Evolutionary conservation across 768 basidiomycete genomes (phyloP), one percentile per base, ranked within the genome.

Genomic region (Tricholoma sp.): DNA sequence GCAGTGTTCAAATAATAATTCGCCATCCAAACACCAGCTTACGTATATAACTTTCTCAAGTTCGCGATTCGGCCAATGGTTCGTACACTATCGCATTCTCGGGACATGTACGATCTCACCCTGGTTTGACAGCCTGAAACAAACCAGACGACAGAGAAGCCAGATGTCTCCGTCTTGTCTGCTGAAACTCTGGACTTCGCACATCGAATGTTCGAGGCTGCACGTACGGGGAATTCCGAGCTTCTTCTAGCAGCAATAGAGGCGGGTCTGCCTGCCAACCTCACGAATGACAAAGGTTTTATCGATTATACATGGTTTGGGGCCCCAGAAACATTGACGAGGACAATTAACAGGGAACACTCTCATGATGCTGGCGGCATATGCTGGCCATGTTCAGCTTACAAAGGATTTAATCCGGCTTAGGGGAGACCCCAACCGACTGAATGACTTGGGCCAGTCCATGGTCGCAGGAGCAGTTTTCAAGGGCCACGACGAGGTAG

Each of bases 381-480:
- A 91, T 65, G 77, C 82, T 19, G 89, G 89, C 1, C 86, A 90
- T 62, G 68, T 72, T 0, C 71, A 76, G 1, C 79, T 88, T 18
- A 72, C 81, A 1, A 72, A 72, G 47, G 77, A 76, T 12, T 77
- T 92, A 24, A 69, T 90, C 49, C 63, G 70, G 5, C 76, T 79
- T 32, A 80, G 80, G 2, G 87, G 82, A 37, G 86, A 91, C 67
- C 81, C 84, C 1, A 85, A 89, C 63, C 74, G 82, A 10, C 64
- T 83, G 52, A 92, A 92, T 67, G 88, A 91, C 62, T 76, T 79
- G 2, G 82, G 81, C 0, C 90, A 91, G 63, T 84, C 86, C 8
- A 83, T 88, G 21, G 72, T 92, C 19, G 85, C 89, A 6, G 90
- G 89, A 2, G 89, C 85, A 0, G 82, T 91, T 0, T 92, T 90